Conservation (phyloP, 78 protist genomes). For the Planoprotostelium fungivorum region DNA sequence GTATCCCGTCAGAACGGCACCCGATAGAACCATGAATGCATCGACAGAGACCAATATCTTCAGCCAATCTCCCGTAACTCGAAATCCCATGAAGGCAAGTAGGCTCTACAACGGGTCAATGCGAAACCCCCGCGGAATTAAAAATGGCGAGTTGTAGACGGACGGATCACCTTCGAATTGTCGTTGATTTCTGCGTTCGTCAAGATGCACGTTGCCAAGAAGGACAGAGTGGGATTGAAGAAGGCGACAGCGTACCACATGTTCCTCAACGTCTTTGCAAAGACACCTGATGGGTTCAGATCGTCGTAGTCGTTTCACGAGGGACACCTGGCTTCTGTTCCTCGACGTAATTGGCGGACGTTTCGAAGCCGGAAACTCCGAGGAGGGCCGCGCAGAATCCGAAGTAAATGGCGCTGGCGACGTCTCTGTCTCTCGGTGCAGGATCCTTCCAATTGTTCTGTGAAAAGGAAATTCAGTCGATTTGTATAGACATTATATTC, state of each 20-base stretch:
- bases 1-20: conserved; percentile 65
- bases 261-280: conserved; percentile 72
- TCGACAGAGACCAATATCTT: conserved; percentile 53
- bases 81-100: conserved; percentile 14
- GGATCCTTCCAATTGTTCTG: conserved; percentile 3
- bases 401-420: conserved; percentile 46
- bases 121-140: no score
- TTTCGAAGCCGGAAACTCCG: conserved; percentile 87
- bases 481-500: no score
- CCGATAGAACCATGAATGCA: conserved; percentile 73
- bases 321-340: conserved; percentile 68
- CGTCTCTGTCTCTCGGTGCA: conserved; percentile 9
- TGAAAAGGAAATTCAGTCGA: not conserved
- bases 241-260: conserved; percentile 73
- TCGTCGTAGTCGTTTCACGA: no score
- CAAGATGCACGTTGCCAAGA: conserved; percentile 31
- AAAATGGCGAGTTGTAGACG: not conserved
- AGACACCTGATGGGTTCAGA: no score
- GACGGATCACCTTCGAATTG: not conserved
- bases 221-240: conserved; percentile 60
- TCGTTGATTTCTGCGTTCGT: conserved; percentile 16
- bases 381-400: conserved; percentile 86
- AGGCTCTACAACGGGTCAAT: no score
- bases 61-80: conserved; percentile 41
- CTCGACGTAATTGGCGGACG: conserved; percentile 81